Percentiles rank a stretch among this genome's conserved stretches.
These are phyloP conservation scores for Boletus subcaerulescens DNA, from an alignment of 768 basidiomycete species.

Conservation along the genomic window DNA sequence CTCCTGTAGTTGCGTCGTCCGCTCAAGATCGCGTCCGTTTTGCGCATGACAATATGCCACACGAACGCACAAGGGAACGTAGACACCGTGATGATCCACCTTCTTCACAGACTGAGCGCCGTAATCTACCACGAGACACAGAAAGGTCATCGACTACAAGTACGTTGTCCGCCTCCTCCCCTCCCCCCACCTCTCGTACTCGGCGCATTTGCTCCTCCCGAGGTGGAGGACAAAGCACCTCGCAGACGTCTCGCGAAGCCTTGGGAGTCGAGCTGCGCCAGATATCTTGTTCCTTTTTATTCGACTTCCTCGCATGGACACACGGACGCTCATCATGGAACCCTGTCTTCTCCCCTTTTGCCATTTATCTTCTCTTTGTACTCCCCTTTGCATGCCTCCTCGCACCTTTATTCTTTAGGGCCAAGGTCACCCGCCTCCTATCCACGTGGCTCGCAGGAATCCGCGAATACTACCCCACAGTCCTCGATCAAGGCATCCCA, in stretches of 20 bases:
- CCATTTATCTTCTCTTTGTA: slow-evolving; percentile 30
- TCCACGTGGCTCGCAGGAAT: slow-evolving; percentile 30
- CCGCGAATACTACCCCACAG: slow-evolving; percentile 4
- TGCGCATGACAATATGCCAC: slow-evolving; percentile 9
- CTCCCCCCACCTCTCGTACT: slow-evolving; percentile 34
- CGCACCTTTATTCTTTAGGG: slow-evolving; percentile 41
- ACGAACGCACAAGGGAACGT: slow-evolving; percentile 21
- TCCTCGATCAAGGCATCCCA: slow-evolving; percentile 17
- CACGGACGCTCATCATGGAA: slow-evolving; percentile 42
- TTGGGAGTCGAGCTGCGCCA: slow-evolving; percentile 42
- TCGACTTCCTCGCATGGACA: slow-evolving; percentile 40
- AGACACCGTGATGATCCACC: slow-evolving; percentile 26
- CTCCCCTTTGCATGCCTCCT: slow-evolving; percentile 28
- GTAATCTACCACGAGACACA: slow-evolving; percentile 26
- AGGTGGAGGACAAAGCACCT: slow-evolving; percentile 33
- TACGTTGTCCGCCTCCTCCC: slow-evolving; percentile 48
- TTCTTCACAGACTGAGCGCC: slow-evolving; percentile 18
- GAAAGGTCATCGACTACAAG: slow-evolving; percentile 39
- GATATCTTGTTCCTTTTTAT: slow-evolving; percentile 33
- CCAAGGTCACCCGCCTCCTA: slow-evolving; percentile 36
- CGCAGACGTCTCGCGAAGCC: slow-evolving; percentile 42
- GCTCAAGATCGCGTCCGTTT: slow-evolving; percentile 27
- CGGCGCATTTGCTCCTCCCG: slow-evolving; percentile 39
- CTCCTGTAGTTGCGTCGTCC: slow-evolving; percentile 12
- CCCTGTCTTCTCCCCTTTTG: slow-evolving; percentile 31